These are phyloP conservation scores for Amylostereum chailletii DNA, from an alignment of 1,284 basidiomycete genomes.

Conservation along the genomic window DNA sequence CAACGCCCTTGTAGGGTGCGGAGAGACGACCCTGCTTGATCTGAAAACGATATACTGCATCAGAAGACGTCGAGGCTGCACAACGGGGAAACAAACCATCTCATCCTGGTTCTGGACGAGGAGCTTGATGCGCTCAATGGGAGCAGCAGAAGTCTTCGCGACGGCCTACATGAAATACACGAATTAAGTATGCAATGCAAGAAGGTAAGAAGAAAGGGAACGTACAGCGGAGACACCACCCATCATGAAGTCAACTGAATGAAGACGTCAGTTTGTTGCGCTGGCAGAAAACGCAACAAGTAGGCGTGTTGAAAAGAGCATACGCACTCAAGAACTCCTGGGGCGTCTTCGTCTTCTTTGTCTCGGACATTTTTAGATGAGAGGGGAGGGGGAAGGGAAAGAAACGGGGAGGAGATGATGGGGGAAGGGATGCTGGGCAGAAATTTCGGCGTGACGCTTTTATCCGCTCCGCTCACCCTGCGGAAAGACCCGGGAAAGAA, in stretches of 20 bases:
- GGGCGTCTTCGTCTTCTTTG: slow-evolving; percentile 69
- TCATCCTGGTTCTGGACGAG: slow-evolving; percentile 97
- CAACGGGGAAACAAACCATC: slow-evolving; percentile 44
- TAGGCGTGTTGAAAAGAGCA: slow-evolving; percentile 4
- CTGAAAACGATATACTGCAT: slow-evolving; percentile 31
- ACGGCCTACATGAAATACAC: slow-evolving; percentile 56
- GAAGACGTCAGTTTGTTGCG: neutral
- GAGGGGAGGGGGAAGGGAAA: slow-evolving; percentile 25
- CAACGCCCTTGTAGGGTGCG: slow-evolving; percentile 88
- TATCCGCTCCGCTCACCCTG: no score
- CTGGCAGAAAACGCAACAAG: slow-evolving; percentile 4
- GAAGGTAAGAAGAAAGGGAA: slow-evolving; percentile 13
- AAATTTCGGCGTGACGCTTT: slow-evolving; percentile 27
- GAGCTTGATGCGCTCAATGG: slow-evolving; percentile 99
- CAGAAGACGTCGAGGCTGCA: slow-evolving; percentile 3
- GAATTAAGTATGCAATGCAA: neutral
- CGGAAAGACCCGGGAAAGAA: no score
- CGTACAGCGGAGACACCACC: slow-evolving; percentile 85
- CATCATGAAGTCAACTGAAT: slow-evolving; percentile 81
- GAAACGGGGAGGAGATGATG: slow-evolving; percentile 41
- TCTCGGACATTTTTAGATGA: slow-evolving; percentile 64
- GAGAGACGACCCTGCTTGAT: slow-evolving; percentile 96
- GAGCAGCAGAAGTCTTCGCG: slow-evolving; percentile 95
- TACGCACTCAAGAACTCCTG: slow-evolving; percentile 71
- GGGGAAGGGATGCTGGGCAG: slow-evolving; percentile 20